Percentiles rank a stretch among this genome's conserved stretches.
Conservation (phyloP, 2,329 filamentous ascomycete species). For the Sporothrix variecibatus region DNA sequence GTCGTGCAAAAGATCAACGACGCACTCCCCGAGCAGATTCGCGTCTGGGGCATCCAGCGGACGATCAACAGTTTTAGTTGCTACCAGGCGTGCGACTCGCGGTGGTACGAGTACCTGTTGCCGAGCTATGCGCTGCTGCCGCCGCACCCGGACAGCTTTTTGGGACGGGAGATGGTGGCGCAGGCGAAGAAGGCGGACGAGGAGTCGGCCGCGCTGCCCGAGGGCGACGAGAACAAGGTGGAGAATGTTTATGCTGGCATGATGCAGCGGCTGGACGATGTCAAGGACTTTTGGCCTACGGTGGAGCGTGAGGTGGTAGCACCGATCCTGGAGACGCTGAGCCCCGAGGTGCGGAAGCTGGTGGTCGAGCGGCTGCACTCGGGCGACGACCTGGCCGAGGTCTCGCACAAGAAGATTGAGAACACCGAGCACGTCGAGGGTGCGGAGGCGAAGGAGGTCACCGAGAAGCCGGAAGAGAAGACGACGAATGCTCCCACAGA, state of each 20-base stretch:
- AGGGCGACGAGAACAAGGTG: constrained; percentile 48
- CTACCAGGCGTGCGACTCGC: constrained; percentile 91
- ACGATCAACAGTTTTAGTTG: constrained; percentile 91
- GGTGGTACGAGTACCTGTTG: constrained; percentile 97
- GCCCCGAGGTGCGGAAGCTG: constrained; percentile 62
- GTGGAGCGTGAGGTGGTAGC: constrained; percentile 80
- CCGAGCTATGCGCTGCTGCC: constrained; percentile 91
- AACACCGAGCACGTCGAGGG: constrained; percentile 23
- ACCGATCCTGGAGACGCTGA: constrained; percentile 63
- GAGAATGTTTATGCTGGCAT: constrained; percentile 64
- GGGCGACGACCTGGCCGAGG: constrained; percentile 34
- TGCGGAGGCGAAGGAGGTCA: constrained; percentile 24
- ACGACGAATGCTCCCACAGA: neutral
- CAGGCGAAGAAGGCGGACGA: constrained; percentile 55
- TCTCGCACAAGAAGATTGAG: constrained; percentile 26
- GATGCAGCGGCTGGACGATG: constrained; percentile 70
- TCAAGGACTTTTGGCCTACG: constrained; percentile 77
- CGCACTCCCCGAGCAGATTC: constrained; percentile 81
- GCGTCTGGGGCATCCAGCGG: constrained; percentile 89
- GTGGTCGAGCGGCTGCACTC: constrained; percentile 64
- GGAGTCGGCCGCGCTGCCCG: constrained; percentile 51
- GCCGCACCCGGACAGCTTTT: constrained; percentile 82
- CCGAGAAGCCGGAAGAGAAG: neutral
- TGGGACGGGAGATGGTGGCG: constrained; percentile 82
- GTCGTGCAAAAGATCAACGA: constrained; percentile 91